Evolutionary conservation across 176 grass and related monocot genomes (phyloP), one percentile per base, ranked within the genome.

Genomic region (Musa itinerans): DNA sequence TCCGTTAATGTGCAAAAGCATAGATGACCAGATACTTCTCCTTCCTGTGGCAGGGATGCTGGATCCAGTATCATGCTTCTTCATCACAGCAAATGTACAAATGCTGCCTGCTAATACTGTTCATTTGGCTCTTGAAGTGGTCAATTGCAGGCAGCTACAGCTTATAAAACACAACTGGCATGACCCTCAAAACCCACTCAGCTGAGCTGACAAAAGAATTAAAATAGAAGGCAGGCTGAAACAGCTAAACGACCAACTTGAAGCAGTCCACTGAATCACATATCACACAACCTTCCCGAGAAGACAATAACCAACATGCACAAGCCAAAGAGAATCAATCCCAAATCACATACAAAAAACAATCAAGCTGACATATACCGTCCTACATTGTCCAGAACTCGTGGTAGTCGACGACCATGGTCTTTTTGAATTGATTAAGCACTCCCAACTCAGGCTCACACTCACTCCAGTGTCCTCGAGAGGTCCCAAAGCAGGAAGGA

Each of bases 321-420:
- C 55, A 69, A 9, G 12, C 74, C 61, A 78, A 75, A 53, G 65
- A 76, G 74, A 83, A 74, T 67, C 76, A 83, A 74, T 67, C 76
- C n/a, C 14, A 54, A 53, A 8, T 49, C 53, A 51, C 78, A 73
- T n/a, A 14, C 78, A 63, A 10, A 68, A 74, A 25, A 79, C 49
- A 78, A 52, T 24, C 3, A 54, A 67, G 65, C 27, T 21, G 53
- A 25, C 71, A 78, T 52, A 74, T 54, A 81, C 56, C 54, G 61
- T 72, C 65, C 56, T 67, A 85, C 50, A 62, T 63, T 71, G 55
- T 63, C 59, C 11, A 76, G 34, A 79, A 72, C 48, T 53, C 55
- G 24, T 69, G 12, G 59, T 16, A 81, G 72, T 50, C 11, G 72
- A 14, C 49, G 71, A 51, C 69, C 56, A 22, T 7, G 15, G 74